Evolutionary conservation across 345 rosid species (phyloP).

Genomic region (Boechera retrofracta): DNA sequence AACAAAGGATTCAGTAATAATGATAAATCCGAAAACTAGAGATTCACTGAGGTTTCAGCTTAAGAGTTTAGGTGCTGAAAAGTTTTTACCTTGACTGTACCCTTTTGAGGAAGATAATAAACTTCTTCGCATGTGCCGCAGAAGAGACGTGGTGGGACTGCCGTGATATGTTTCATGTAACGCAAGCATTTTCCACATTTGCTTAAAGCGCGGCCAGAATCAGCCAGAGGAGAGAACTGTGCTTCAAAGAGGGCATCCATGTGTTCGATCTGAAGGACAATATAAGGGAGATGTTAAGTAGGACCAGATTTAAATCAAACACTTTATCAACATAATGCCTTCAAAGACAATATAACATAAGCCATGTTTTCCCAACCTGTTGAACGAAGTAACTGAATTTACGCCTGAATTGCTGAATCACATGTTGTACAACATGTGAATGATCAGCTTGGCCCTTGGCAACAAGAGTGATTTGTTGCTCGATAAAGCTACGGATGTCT

Average conservation of each 20-base stretch:
- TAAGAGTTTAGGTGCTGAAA: neutral
- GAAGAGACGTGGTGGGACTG: constrained; percentile 80
- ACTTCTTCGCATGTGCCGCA: constrained; percentile 96
- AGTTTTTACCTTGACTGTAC: constrained; percentile 75
- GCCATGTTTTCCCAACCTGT: constrained; percentile 59
- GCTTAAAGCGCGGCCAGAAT: constrained; percentile 83
- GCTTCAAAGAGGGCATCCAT: constrained; percentile 97
- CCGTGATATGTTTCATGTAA: constrained; percentile 90
- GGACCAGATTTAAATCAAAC: neutral
- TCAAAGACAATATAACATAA: neutral
- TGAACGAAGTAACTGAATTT: constrained; percentile 79
- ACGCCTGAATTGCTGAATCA: constrained; percentile 79
- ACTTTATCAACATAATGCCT: neutral
- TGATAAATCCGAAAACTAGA: neutral
- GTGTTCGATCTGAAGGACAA: constrained; percentile 67
- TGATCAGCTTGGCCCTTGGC: constrained; percentile 92
- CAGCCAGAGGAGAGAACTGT: constrained; percentile 87
- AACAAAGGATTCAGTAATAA: constrained; percentile 7
- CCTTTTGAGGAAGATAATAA: constrained; percentile 92
- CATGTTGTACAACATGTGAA: constrained; percentile 75
- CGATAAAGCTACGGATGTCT: constrained; percentile 95
- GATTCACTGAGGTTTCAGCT: constrained; percentile 8
- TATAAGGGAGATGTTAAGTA: neutral
- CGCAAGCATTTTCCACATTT: constrained; percentile 97
- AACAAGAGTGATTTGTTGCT: constrained; percentile 92